phyloP scores from a whole-genome alignment of 1,284 basidiomycete genomes.

The Serendipita sp. region DNA sequence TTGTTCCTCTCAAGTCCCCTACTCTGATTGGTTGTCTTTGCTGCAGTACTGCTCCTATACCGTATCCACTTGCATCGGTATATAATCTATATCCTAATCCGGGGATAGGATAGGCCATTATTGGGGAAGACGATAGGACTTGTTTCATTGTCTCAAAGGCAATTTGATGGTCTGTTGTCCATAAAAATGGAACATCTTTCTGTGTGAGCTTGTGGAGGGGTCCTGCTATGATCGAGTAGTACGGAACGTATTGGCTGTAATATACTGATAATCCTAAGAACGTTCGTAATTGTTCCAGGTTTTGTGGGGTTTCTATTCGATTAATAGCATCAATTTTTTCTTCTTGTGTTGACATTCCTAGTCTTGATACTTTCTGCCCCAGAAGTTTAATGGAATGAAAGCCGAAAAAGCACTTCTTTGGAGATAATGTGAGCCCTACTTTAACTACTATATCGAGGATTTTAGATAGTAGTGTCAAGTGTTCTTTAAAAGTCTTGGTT shows the following conservation, averaged over 20 bases:
- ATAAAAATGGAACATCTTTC: conserved; percentile 19
- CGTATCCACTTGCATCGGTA: conserved; percentile 27
- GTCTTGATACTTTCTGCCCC: conserved; percentile 24
- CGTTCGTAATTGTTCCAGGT: conserved; percentile 18
- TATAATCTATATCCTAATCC: conserved; percentile 24
- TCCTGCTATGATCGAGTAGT: conserved; percentile 19
- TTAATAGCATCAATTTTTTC: conserved; percentile 22
- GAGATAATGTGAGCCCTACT: conserved; percentile 23
- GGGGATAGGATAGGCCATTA: conserved; percentile 21
- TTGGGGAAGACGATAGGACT: conserved; percentile 19
- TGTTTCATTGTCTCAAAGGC: conserved; percentile 20
- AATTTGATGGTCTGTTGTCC: conserved; percentile 16
- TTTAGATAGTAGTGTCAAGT: conserved; percentile 21
- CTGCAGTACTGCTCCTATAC: conserved; percentile 23
- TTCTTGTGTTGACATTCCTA: conserved; percentile 22
- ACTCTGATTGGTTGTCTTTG: conserved; percentile 27
- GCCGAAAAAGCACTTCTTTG: conserved; percentile 23
- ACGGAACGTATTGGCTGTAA: conserved; percentile 19
- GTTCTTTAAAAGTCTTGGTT: conserved; percentile 22
- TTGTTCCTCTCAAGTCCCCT: conserved; percentile 24
- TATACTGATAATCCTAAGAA: conserved; percentile 26
- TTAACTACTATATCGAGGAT: conserved; percentile 20
- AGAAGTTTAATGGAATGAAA: conserved; percentile 24
- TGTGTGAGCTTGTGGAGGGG: conserved; percentile 19
- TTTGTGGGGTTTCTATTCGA: conserved; percentile 17